A percentile compares a stretch with the other conserved stretches of the same genome.
Evolutionary conservation across 108 stramenopile genomes (phyloP).

Genomic region (Poteriospumella lacustris): DNA sequence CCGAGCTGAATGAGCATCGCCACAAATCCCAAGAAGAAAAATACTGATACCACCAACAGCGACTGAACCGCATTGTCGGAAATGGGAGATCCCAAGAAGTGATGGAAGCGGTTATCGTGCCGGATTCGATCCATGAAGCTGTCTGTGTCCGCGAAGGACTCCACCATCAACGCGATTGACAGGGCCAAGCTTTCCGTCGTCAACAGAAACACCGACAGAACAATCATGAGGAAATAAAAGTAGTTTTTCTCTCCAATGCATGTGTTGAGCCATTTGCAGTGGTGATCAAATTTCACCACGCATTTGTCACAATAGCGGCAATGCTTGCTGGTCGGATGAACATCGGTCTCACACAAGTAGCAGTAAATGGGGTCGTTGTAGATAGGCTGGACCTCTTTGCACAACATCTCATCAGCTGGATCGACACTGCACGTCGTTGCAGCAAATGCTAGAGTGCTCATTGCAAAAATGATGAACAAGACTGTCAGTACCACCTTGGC

Average conservation of each 20-base stretch:
- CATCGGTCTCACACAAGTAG: neutral
- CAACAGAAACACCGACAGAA: slow-evolving; percentile 56
- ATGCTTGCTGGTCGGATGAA: slow-evolving; percentile 67
- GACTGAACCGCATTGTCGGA: neutral
- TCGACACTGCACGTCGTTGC: neutral
- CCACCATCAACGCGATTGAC: slow-evolving; percentile 42
- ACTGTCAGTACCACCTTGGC: neutral
- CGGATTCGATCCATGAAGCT: slow-evolving; percentile 5
- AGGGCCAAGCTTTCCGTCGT: slow-evolving; percentile 41
- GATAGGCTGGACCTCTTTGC: no score
- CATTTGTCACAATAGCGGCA: slow-evolving; percentile 93
- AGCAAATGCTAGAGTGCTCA: neutral
- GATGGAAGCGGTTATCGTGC: slow-evolving; percentile 24
- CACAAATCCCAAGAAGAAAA: slow-evolving; percentile 48
- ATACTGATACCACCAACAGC: slow-evolving; percentile 38
- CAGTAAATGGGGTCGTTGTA: neutral
- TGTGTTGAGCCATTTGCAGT: slow-evolving; percentile 90
- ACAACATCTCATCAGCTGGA: slow-evolving; percentile 4
- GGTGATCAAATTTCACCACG: slow-evolving; percentile 83
- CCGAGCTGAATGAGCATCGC: slow-evolving; percentile 62
- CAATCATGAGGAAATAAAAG: slow-evolving; percentile 60
- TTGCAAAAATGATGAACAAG: neutral
- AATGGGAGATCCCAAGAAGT: slow-evolving; percentile 50
- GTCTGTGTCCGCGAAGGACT: slow-evolving; percentile 35
- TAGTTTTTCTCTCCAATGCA: slow-evolving; percentile 58